phyloP scores from a whole-genome alignment of 2,329 filamentous ascomycete genomes.

The Colletotrichum liriopes region DNA sequence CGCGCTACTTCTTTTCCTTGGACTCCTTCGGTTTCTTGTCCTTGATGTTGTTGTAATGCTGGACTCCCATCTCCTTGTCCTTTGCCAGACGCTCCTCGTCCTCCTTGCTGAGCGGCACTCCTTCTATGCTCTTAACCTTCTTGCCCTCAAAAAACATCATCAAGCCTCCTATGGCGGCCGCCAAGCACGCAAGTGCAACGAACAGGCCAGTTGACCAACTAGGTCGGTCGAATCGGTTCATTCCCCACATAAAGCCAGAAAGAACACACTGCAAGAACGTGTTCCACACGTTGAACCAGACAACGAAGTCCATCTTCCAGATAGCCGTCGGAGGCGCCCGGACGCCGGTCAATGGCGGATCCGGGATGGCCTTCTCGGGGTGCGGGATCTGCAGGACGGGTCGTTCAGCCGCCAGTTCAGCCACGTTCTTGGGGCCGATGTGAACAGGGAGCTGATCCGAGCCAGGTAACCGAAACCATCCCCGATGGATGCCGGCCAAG shows the following conservation, averaged over 20 bases:
- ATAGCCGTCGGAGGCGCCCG: slow-evolving; percentile 76
- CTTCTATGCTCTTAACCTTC: slow-evolving; percentile 79
- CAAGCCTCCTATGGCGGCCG: slow-evolving; percentile 78
- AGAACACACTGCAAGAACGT: slow-evolving; percentile 83
- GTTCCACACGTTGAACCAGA: slow-evolving; percentile 86
- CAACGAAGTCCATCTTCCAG: slow-evolving; percentile 86
- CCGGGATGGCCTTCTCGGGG: slow-evolving; percentile 74
- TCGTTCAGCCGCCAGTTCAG: slow-evolving; percentile 55
- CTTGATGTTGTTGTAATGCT: slow-evolving; percentile 72
- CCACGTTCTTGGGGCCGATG: slow-evolving; percentile 68
- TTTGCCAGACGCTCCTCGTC: slow-evolving; percentile 66
- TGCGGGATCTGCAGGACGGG: slow-evolving; percentile 70
- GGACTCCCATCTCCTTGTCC: slow-evolving; percentile 70
- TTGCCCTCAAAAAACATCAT: slow-evolving; percentile 82
- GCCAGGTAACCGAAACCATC: slow-evolving; percentile 82
- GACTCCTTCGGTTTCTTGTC: slow-evolving; percentile 67
- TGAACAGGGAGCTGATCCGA: slow-evolving; percentile 71
- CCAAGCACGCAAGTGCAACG: slow-evolving; percentile 80
- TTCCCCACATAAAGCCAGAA: slow-evolving; percentile 86
- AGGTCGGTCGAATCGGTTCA: slow-evolving; percentile 81
- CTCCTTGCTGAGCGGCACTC: slow-evolving; percentile 73
- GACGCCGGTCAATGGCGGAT: slow-evolving; percentile 79
- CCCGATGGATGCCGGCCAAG: slow-evolving; percentile 81
- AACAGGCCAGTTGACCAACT: slow-evolving; percentile 86
- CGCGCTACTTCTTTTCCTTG: slow-evolving; percentile 58